Percentiles rank a stretch among this genome's conserved stretches.
phyloP scores from a whole-genome alignment of 2,329 filamentous ascomycete species.

The Westerdykella aurantiaca region DNA sequence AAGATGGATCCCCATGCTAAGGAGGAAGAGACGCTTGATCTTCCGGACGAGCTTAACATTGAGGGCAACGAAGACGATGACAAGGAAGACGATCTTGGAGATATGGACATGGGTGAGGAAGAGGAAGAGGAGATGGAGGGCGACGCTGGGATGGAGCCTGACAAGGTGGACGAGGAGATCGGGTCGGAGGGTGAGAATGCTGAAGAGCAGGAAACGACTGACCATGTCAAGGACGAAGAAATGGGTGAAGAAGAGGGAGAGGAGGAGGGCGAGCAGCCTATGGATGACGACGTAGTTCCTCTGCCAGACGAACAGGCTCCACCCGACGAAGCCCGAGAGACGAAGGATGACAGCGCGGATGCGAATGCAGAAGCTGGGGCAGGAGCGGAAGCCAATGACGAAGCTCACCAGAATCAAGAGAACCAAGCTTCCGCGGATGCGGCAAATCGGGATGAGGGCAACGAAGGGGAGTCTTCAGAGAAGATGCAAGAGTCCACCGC shows the following conservation, averaged over 20 bases:
- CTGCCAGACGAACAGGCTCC: conserved; percentile 49
- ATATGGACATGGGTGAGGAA: conserved; percentile 36
- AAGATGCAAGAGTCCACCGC: conserved; percentile 59
- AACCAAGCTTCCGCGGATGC: conserved; percentile 53
- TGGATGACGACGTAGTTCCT: conserved; percentile 34
- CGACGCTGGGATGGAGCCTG: conserved; percentile 24
- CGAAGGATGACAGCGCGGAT: conserved; percentile 48
- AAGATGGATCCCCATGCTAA: conserved; percentile 69
- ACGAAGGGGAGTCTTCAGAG: conserved; percentile 59
- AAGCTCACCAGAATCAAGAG: conserved; percentile 51
- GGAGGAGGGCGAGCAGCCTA: conserved; percentile 45
- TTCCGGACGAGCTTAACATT: conserved; percentile 84
- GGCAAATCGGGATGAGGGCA: conserved; percentile 58
- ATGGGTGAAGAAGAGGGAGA: conserved; percentile 44
- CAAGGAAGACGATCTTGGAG: conserved; percentile 44
- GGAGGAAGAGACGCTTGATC: conserved; percentile 73
- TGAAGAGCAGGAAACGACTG: conserved; percentile 32
- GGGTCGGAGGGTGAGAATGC: conserved; percentile 30
- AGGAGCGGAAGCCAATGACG: conserved; percentile 59
- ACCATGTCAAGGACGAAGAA: conserved; percentile 31
- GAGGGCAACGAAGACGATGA: conserved; percentile 60
- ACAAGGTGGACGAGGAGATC: conserved; percentile 30
- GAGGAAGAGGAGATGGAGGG: conserved; percentile 29
- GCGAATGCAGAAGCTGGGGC: conserved; percentile 55
- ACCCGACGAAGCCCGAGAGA: conserved; percentile 41